These are phyloP conservation scores for Mycena amicta DNA, from an alignment of 768 basidiomycete species.

Conservation along the genomic window DNA sequence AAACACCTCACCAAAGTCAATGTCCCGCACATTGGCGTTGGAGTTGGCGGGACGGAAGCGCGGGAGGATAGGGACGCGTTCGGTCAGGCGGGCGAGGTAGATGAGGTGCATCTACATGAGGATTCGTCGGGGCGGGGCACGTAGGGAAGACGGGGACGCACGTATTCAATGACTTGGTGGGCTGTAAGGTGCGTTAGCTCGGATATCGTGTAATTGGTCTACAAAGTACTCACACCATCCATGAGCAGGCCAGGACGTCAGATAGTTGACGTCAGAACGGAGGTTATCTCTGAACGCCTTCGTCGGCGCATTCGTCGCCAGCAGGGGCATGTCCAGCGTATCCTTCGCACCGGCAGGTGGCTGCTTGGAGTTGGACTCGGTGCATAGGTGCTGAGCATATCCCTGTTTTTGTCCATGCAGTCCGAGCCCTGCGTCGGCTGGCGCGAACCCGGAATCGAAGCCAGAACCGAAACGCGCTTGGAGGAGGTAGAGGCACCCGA, in stretches of 20 bases:
- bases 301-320: too few relatives aligned
- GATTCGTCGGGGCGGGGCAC: neutral
- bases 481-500: too few relatives aligned
- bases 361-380: too few relatives aligned
- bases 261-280: slow-evolving; percentile 44
- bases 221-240: slow-evolving; percentile 55
- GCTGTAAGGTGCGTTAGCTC: neutral
- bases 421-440: too few relatives aligned
- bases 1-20: slow-evolving; percentile 37
- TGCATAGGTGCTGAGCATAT: too few relatives aligned
- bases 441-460: too few relatives aligned
- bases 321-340: too few relatives aligned
- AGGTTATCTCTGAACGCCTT: too few relatives aligned
- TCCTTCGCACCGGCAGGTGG: too few relatives aligned
- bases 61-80: slow-evolving; percentile 38
- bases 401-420: too few relatives aligned
- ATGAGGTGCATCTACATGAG: slow-evolving; percentile 34
- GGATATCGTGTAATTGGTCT: slow-evolving; percentile 21
- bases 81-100: slow-evolving; percentile 35
- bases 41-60: slow-evolving; percentile 36
- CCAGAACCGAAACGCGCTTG: too few relatives aligned
- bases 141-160: neutral
- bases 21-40: slow-evolving; percentile 20
- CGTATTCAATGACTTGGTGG: slow-evolving; percentile 11
- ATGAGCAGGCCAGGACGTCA: slow-evolving; percentile 48